Conservation (phyloP, 495 filamentous ascomycete genomes). For the Letharia lupina region DNA sequence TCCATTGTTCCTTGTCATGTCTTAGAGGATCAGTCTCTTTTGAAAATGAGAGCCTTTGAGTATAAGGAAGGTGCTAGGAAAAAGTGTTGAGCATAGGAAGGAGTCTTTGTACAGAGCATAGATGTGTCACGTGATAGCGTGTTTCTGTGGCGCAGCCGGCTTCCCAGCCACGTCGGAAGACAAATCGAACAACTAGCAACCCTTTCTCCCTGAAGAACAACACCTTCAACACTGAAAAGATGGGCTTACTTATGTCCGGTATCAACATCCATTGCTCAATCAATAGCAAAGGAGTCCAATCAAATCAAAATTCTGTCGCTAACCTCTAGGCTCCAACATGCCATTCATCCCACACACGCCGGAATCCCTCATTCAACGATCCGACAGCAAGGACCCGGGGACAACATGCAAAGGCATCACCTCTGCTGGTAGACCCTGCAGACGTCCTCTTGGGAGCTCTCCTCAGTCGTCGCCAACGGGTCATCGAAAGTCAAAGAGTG, state of each 20-base stretch:
- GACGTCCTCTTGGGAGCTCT: constrained; percentile 50
- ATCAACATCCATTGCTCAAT: neutral
- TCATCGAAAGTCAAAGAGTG: constrained; percentile 26
- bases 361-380: constrained; percentile 65
- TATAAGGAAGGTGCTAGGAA: too few species aligned
- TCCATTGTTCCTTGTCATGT: too few species aligned
- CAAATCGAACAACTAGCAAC: neutral
- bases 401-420: constrained; percentile 87
- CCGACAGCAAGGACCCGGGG: constrained; percentile 74
- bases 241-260: neutral
- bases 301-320: neutral
- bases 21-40: too few species aligned
- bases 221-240: neutral
- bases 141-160: neutral
- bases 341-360: constrained; percentile 75
- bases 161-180: neutral
- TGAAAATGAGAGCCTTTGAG: too few species aligned
- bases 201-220: neutral
- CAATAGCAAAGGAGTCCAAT: neutral
- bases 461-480: constrained; percentile 32
- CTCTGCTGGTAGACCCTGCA: constrained; percentile 64
- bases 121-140: neutral
- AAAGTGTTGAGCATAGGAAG: neutral
- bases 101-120: neutral
- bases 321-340: constrained; percentile 38